phyloP scores from a whole-genome alignment of 2,329 filamentous ascomycete genomes.

The Geosmithia putterillii region DNA sequence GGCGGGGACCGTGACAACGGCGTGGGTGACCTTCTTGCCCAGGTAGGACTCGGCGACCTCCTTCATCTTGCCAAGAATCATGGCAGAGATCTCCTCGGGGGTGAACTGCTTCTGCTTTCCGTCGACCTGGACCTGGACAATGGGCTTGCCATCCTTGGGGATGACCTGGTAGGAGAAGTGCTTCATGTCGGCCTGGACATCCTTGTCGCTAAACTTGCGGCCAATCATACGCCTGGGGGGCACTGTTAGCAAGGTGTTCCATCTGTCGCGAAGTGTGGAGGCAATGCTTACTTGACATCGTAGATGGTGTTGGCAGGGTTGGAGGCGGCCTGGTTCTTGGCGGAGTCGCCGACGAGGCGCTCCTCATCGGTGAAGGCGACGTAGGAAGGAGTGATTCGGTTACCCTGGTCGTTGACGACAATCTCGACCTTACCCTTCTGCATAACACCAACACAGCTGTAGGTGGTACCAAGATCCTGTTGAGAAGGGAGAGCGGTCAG shows the following conservation, averaged over 20 bases:
- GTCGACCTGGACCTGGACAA: conserved; percentile 62
- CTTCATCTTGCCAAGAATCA: conserved; percentile 79
- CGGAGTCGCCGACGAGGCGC: conserved; percentile 91
- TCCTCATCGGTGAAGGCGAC: conserved; percentile 96
- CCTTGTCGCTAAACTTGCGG: conserved; percentile 71
- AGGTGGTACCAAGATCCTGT: conserved; percentile 75
- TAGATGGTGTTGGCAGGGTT: conserved; percentile 69
- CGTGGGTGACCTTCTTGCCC: conserved; percentile 73
- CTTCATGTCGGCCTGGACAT: conserved; percentile 89
- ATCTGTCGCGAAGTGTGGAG: not conserved
- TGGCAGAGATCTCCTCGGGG: conserved; percentile 69
- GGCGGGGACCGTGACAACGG: conserved; percentile 86
- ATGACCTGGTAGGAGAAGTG: conserved; percentile 96
- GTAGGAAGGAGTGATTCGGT: conserved; percentile 91
- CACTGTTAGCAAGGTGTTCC: conserved; percentile 8
- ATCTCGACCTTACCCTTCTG: conserved; percentile 92
- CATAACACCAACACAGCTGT: conserved; percentile 90
- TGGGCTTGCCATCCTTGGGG: conserved; percentile 81
- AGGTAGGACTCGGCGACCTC: conserved; percentile 69
- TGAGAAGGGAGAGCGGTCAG: not conserved
- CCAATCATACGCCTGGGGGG: conserved; percentile 62
- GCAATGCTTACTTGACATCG: conserved; percentile 67
- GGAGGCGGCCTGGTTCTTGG: conserved; percentile 84
- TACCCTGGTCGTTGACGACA: conserved; percentile 91
- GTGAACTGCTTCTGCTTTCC: conserved; percentile 60